Conservation (phyloP, 305 asterid genomes). For the Nicotiana rustica region DNA sequence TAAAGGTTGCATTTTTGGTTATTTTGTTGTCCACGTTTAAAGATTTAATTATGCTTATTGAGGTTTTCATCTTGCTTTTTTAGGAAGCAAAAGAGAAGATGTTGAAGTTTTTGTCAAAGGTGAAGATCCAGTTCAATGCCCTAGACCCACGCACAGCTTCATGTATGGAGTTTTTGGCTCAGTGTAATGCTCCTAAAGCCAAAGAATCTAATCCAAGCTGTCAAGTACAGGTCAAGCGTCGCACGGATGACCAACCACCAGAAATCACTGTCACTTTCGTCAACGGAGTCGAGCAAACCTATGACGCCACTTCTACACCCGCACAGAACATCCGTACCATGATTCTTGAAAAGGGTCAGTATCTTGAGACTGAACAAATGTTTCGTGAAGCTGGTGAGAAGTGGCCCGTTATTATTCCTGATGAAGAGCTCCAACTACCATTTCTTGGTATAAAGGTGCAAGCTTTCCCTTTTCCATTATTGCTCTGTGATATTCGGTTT, state of each 20-base stretch:
- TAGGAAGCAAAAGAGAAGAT: constrained; percentile 37
- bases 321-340: constrained; percentile 79
- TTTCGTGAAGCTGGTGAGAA: constrained; percentile 84
- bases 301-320: constrained; percentile 66
- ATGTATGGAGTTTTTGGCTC: constrained; percentile 87
- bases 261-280: constrained; percentile 82
- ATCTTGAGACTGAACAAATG: constrained; percentile 85
- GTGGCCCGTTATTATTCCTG: constrained; percentile 83
- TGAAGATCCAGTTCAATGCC: constrained; percentile 66
- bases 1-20: too few species aligned
- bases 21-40: too few species aligned
- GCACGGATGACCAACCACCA: constrained; percentile 83
- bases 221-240: constrained; percentile 83
- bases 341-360: constrained; percentile 79
- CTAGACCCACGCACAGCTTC: constrained; percentile 80
- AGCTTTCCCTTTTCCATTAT: neutral
- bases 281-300: constrained; percentile 64
- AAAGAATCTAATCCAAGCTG: constrained; percentile 82
- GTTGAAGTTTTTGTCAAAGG: constrained; percentile 88
- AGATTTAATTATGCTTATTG: too few species aligned
- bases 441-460: constrained; percentile 65
- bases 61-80: too few species aligned
- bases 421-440: constrained; percentile 66
- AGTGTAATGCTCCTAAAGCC: constrained; percentile 83
- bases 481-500: neutral